phyloP scores from a whole-genome alignment of 2,329 filamentous ascomycete species.

The Fusarium buxicola region DNA sequence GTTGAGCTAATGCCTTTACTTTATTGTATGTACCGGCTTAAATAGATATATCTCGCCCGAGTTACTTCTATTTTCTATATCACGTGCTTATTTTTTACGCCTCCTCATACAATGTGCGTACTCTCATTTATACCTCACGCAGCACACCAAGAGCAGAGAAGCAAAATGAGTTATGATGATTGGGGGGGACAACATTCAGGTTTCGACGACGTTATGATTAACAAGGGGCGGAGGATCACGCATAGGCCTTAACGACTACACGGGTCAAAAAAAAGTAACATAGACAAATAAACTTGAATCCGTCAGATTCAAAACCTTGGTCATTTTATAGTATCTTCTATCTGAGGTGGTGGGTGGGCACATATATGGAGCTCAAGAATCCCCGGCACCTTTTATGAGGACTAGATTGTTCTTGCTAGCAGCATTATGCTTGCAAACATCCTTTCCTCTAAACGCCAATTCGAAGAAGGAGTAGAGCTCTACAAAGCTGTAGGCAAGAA shows the following conservation, averaged over 20 bases:
- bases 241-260: conserved; percentile 1
- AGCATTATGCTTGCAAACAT: conserved; percentile 31
- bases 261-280: conserved; percentile 4
- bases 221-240: background rate
- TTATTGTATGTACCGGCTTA: too few relatives aligned
- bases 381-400: background rate
- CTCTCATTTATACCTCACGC: background rate
- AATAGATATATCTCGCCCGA: too few relatives aligned
- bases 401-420: conserved; percentile 28
- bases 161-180: conserved; percentile 4
- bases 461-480: conserved; percentile 37
- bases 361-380: background rate
- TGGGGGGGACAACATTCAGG: conserved; percentile 1
- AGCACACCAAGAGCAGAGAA: background rate
- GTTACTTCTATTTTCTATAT: too few relatives aligned
- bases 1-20: too few relatives aligned
- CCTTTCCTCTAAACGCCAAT: conserved; percentile 26
- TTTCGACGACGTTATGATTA: conserved; percentile 1
- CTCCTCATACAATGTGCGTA: background rate
- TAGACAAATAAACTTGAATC: conserved; percentile 2
- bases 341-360: conserved; percentile 2
- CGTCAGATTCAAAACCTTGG: conserved; percentile 9
- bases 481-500: conserved; percentile 32
- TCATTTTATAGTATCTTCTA: conserved; percentile 1
- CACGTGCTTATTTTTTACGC: too few relatives aligned